A percentile compares a stretch with the other conserved stretches of the same genome.
phyloP scores from a whole-genome alignment of 495 filamentous ascomycete genomes.

The Massariosphaeria phaeospora region DNA sequence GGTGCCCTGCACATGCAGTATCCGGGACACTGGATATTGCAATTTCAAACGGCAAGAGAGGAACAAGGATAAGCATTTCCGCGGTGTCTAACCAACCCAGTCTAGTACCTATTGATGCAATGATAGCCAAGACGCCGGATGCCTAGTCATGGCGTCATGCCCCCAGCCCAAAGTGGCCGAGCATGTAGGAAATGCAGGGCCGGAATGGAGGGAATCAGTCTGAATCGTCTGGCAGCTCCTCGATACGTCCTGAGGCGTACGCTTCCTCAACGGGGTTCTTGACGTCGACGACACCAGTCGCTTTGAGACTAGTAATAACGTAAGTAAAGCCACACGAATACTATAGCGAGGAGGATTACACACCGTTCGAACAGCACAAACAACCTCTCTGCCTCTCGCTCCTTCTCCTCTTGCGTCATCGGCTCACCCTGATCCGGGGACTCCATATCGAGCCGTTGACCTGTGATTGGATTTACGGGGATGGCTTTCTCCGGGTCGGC shows the following conservation, averaged over 20 bases:
- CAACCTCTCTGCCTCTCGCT: slow-evolving; percentile 84
- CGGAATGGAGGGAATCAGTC: background rate
- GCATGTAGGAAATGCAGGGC: too few relatives aligned
- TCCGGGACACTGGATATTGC: too few relatives aligned
- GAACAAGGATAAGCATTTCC: too few relatives aligned
- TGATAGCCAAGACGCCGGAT: too few relatives aligned
- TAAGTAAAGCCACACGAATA: background rate
- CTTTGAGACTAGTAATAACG: slow-evolving; percentile 57
- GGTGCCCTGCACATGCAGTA: too few relatives aligned
- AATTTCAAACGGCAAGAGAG: too few relatives aligned
- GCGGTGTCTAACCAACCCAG: too few relatives aligned
- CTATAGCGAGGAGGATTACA: slow-evolving; percentile 19
- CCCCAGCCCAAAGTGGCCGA: too few relatives aligned
- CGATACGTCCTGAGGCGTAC: slow-evolving; percentile 68
- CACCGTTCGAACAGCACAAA: slow-evolving; percentile 95
- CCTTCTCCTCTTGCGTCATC: slow-evolving; percentile 90
- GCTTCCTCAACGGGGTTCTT: slow-evolving; percentile 82
- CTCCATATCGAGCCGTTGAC: slow-evolving; percentile 69
- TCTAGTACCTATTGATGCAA: too few relatives aligned
- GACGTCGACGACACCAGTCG: slow-evolving; percentile 75
- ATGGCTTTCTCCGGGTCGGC: slow-evolving; percentile 32
- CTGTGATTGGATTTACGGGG: slow-evolving; percentile 85
- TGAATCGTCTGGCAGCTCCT: slow-evolving; percentile 53
- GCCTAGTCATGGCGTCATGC: too few relatives aligned
- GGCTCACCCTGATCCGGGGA: slow-evolving; percentile 53